Base-by-base conservation (phyloP, 495 filamentous ascomycete species). In the Trichoderma asperelloides region DNA sequence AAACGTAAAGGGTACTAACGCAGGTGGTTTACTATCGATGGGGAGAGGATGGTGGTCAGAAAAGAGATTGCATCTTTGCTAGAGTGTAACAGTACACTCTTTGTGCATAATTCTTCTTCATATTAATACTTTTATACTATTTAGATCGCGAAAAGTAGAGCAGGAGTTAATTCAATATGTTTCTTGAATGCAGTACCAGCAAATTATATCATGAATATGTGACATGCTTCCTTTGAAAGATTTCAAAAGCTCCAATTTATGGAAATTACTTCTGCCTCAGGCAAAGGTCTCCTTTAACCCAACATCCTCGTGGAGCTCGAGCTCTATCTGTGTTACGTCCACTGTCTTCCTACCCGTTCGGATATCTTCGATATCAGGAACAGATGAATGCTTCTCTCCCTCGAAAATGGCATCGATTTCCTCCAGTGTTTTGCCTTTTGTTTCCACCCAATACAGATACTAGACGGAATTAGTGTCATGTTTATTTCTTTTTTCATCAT, bases 331-430 rank as follows among this genome's bases (percentile, higher is more conserved):
- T n/a, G 27, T 47, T 4, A 72, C 71, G 37, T 77, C 72, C 16
- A 77, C 57, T 0, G 65, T 68, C 39, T 69, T 73, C 16, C 71
- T 64, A 13, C 79, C 79, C 9, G 62, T 71, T 4, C 74, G 75
- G 25, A 82, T 70, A 33, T 73, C 65, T 64, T 81, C 80, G 3
- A 81, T 68, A 57, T 81, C 78, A 0, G 79, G 76, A 15, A 81
- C 76, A 21, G 72, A 68, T n/a, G 76, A 79, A 71, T 81, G 79
- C 57, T 78, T 81, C 64, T 76, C 55, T 28, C 55, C 55, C 13
- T 60, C 55, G 25, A 60, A 60, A 11, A 60, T 60, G 6, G 55
- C 55, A 13, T 60, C 55, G 12, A 60, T 60, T 30, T 60, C 55
- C 28, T 60, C 55, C 55, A 60, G 7, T 25, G 55, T 60, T 18